phyloP scores from a whole-genome alignment of 2,329 filamentous ascomycete species.

The Fulvia fulva region DNA sequence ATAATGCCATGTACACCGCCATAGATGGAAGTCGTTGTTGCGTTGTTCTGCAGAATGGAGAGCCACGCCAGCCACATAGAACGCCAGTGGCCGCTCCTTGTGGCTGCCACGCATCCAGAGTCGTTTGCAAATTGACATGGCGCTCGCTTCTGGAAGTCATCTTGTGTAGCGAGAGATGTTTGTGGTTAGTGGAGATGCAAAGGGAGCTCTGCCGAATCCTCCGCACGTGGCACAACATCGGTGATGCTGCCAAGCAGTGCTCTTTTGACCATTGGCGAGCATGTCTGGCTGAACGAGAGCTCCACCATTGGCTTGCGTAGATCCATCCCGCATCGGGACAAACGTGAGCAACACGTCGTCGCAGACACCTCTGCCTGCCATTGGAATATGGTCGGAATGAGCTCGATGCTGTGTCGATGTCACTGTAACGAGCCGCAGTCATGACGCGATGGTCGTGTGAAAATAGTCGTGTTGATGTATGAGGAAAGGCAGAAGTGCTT shows the following conservation, averaged over 20 bases:
- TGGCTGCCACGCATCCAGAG: not conserved
- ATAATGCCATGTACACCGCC: not conserved
- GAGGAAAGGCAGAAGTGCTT: not conserved
- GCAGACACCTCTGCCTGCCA: not conserved
- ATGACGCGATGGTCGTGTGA: not conserved
- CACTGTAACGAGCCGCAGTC: not conserved
- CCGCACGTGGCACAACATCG: not conserved
- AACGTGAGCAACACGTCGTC: not conserved
- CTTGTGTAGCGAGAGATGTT: not conserved
- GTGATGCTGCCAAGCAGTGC: not conserved
- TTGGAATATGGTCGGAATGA: not conserved
- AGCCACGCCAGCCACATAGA: not conserved
- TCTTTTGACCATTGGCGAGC: not conserved
- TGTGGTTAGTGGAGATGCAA: not conserved
- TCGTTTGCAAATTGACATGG: not conserved
- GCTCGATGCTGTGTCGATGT: not conserved
- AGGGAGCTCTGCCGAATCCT: conserved; percentile 1
- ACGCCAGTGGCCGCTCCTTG: not conserved
- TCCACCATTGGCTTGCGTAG: not conserved
- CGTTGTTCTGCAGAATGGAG: not conserved
- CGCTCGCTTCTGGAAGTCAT: not conserved
- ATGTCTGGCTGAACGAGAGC: not conserved
- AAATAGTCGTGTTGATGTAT: not conserved
- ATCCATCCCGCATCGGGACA: conserved; percentile 1
- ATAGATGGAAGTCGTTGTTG: not conserved